A percentile compares a stretch with the other conserved stretches of the same genome.
phyloP scores from a whole-genome alignment of 208 protist genomes.

The Trypanosoma cruzi region DNA sequence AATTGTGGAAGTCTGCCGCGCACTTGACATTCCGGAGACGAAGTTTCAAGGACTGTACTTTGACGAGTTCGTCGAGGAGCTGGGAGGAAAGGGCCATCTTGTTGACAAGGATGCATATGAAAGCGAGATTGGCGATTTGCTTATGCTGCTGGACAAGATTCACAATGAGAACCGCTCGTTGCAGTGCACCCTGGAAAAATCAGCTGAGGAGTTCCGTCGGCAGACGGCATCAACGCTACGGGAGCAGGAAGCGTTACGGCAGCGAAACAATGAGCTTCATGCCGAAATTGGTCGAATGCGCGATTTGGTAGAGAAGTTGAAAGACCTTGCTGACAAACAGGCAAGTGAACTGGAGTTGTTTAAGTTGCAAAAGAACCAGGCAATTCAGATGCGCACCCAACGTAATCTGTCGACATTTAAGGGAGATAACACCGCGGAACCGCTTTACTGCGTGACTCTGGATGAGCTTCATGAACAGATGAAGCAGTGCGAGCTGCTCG shows the following conservation, averaged over 20 bases:
- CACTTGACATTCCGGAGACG: conserved; percentile 36
- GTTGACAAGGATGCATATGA: conserved; percentile 63
- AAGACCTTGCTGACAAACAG: conserved; percentile 49
- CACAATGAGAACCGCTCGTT: conserved; percentile 57
- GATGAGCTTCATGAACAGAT: conserved; percentile 45
- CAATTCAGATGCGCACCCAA: conserved; percentile 46
- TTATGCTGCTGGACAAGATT: conserved; percentile 62
- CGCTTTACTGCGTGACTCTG: conserved; percentile 51
- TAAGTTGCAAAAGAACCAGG: conserved; percentile 49
- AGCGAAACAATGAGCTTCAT: conserved; percentile 41
- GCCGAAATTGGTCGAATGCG: conserved; percentile 47
- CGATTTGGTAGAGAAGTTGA: conserved; percentile 49
- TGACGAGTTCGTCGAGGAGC: conserved; percentile 46
- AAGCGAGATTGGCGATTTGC: conserved; percentile 60
- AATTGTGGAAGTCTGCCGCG: conserved; percentile 45
- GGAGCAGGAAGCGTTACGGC: conserved; percentile 44
- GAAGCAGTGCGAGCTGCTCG: conserved; percentile 23
- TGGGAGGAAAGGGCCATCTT: conserved; percentile 36
- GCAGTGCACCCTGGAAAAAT: conserved; percentile 59
- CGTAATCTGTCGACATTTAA: conserved; percentile 39
- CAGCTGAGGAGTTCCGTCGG: conserved; percentile 52
- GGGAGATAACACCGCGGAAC: conserved; percentile 30
- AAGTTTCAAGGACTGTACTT: conserved; percentile 43
- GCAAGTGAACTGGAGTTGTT: conserved; percentile 41
- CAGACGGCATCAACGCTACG: conserved; percentile 46